A percentile compares a stretch with the other conserved stretches of the same genome.
Evolutionary conservation across 768 basidiomycete species (phyloP).

Genomic region (Hemileccinum rubropunctum): DNA sequence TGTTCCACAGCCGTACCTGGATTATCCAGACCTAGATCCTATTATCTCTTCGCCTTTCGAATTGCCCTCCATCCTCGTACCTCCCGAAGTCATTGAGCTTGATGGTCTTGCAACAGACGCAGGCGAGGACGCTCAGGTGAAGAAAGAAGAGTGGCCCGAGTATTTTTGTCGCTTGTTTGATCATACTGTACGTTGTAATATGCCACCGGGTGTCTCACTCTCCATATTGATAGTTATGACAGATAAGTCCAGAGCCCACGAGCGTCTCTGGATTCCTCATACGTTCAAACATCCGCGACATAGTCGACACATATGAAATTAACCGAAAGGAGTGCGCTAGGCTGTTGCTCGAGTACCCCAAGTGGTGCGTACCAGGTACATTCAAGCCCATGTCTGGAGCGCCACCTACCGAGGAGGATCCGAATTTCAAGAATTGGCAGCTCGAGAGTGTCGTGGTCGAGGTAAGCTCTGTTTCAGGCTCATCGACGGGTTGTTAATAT

Average conservation of each 20-base stretch:
- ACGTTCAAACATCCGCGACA: constrained; percentile 70
- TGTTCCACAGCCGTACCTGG: constrained; percentile 64
- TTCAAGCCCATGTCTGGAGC: constrained; percentile 79
- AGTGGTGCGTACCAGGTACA: constrained; percentile 78
- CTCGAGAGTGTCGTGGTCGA: constrained; percentile 88
- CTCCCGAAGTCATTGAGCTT: constrained; percentile 83
- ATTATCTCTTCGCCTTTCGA: constrained; percentile 50
- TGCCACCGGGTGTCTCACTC: not conserved
- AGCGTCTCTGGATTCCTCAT: constrained; percentile 79
- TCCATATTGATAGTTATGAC: constrained; percentile 3
- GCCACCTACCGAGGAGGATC: constrained; percentile 47
- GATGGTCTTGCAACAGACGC: constrained; percentile 67
- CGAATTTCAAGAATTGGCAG: constrained; percentile 72
- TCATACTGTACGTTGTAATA: constrained; percentile 40
- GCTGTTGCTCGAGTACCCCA: constrained; percentile 79
- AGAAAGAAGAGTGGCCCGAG: constrained; percentile 82
- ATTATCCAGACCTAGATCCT: constrained; percentile 43
- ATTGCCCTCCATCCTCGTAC: constrained; percentile 78
- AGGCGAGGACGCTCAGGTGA: constrained; percentile 67
- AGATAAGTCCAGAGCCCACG: constrained; percentile 77
- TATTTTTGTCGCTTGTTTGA: constrained; percentile 69
- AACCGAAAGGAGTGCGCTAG: constrained; percentile 95
- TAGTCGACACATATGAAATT: constrained; percentile 87
- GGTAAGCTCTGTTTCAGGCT: constrained; percentile 38
- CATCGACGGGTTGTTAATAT: not conserved